Evolutionary conservation across 768 basidiomycete species (phyloP).

Genomic region (Collybiopsis confluens): DNA sequence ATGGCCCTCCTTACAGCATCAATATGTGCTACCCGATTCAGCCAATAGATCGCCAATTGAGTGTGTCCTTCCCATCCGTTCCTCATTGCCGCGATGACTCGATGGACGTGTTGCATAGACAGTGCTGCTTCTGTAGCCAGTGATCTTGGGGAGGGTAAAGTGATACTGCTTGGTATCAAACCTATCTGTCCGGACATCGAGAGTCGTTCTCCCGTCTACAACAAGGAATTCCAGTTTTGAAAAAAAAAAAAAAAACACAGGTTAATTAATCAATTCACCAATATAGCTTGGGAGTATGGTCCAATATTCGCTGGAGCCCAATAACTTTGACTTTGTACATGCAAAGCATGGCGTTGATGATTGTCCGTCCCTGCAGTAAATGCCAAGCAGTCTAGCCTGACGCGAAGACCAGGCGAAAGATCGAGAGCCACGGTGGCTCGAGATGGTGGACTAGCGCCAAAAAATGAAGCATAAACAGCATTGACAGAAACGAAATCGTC

Average conservation of each 20-base stretch:
- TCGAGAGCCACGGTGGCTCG: slow-evolving; percentile 90
- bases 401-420: slow-evolving; percentile 50
- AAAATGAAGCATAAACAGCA: slow-evolving; percentile 71
- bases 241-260: background rate
- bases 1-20: slow-evolving; percentile 37
- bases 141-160: slow-evolving; percentile 57
- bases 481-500: slow-evolving; percentile 76
- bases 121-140: slow-evolving; percentile 67
- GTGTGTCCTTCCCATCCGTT: slow-evolving; percentile 57
- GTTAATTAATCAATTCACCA: slow-evolving; percentile 49
- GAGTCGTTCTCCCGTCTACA: slow-evolving; percentile 68
- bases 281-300: slow-evolving; percentile 92
- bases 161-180: slow-evolving; percentile 69
- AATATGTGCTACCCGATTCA: slow-evolving; percentile 38
- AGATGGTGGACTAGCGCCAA: slow-evolving; percentile 88
- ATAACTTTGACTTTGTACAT: slow-evolving; percentile 94
- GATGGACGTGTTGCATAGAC: slow-evolving; percentile 72
- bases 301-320: slow-evolving; percentile 99
- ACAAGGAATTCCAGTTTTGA: background rate
- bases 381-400: slow-evolving; percentile 83
- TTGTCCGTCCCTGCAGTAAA: slow-evolving; percentile 35
- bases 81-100: slow-evolving; percentile 60
- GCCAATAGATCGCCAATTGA: slow-evolving; percentile 73
- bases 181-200: slow-evolving; percentile 96
- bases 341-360: slow-evolving; percentile 65